Conservation (phyloP, 2,329 filamentous ascomycete species). For the Ascochyta viciae-villosae region DNA sequence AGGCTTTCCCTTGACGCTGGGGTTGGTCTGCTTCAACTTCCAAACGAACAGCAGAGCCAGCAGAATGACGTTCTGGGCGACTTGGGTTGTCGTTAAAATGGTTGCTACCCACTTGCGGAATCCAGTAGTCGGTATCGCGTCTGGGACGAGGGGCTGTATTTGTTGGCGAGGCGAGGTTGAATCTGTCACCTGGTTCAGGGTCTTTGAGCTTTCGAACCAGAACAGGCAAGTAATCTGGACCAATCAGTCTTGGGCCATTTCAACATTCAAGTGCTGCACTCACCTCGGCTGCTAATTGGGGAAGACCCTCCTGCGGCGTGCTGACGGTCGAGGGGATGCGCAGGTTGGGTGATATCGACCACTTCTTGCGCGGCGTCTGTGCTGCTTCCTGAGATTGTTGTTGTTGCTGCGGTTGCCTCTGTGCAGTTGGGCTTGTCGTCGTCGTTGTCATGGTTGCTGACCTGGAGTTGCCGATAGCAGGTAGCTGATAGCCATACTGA, state of each 20-base stretch:
- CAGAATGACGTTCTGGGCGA: conserved; percentile 93
- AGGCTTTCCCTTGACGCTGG: conserved; percentile 84
- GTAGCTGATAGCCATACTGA: conserved; percentile 45
- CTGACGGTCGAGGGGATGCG: conserved; percentile 46
- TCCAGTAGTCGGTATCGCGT: conserved; percentile 77
- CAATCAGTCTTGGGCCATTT: conserved; percentile 18
- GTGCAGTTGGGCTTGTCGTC: conserved; percentile 15
- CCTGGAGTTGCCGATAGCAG: conserved; percentile 46
- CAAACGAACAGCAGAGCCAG: conserved; percentile 92
- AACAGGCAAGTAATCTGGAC: conserved; percentile 89
- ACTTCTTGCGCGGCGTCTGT: conserved; percentile 40
- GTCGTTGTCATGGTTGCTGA: conserved; percentile 26
- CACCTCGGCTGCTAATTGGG: conserved; percentile 52
- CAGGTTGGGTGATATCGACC: conserved; percentile 45
- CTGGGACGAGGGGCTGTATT: conserved; percentile 66
- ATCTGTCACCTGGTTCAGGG: conserved; percentile 76
- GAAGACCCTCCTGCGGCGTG: conserved; percentile 50
- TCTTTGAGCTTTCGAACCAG: conserved; percentile 93
- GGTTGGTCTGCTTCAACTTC: conserved; percentile 87
- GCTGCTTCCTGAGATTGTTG: conserved; percentile 30
- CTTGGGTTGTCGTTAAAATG: conserved; percentile 91
- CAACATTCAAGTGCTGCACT: conserved; percentile 5
- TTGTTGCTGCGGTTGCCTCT: conserved; percentile 15
- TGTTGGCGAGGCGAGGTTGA: conserved; percentile 53
- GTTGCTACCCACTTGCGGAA: conserved; percentile 95